A percentile compares a stretch with the other conserved stretches of the same genome.
Conservation (phyloP, 2,329 filamentous ascomycete species). For the Aspergillus sp. region DNA sequence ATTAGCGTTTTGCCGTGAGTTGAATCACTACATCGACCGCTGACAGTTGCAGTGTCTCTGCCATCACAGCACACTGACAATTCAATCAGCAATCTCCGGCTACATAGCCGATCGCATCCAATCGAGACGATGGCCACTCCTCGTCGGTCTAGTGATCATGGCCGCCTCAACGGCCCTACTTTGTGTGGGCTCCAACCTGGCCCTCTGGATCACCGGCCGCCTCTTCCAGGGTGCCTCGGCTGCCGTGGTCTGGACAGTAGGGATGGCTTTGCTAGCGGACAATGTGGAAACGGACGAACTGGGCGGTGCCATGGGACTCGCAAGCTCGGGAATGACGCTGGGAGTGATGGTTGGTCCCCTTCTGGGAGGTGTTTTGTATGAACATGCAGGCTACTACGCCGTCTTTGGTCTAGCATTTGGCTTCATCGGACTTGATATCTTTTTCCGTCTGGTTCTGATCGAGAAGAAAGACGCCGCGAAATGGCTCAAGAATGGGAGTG, state of each 20-base stretch:
- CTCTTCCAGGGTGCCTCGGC: constrained; percentile 68
- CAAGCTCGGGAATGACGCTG: constrained; percentile 62
- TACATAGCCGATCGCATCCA: constrained; percentile 56
- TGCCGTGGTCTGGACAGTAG: constrained; percentile 72
- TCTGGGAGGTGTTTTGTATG: constrained; percentile 70
- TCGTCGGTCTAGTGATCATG: constrained; percentile 63
- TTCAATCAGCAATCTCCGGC: constrained; percentile 43
- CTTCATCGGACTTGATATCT: constrained; percentile 53
- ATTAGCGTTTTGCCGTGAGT: constrained; percentile 54
- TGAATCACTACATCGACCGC: background rate
- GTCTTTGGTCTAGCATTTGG: constrained; percentile 37
- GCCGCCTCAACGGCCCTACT: constrained; percentile 64
- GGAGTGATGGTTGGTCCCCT: constrained; percentile 65
- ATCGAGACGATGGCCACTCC: constrained; percentile 61
- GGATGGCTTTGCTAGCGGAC: constrained; percentile 69
- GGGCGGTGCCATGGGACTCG: constrained; percentile 66
- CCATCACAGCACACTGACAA: background rate
- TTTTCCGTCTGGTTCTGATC: constrained; percentile 54
- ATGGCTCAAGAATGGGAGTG: background rate
- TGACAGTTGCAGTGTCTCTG: background rate
- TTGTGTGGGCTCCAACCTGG: constrained; percentile 62
- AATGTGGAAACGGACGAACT: constrained; percentile 63
- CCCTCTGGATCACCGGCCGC: constrained; percentile 61
- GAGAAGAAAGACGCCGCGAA: constrained; percentile 34
- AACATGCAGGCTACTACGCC: constrained; percentile 42